Evolutionary conservation across 768 basidiomycete genomes (phyloP), one percentile per base, ranked within the genome.

Genomic region (Termitomyces heimii): DNA sequence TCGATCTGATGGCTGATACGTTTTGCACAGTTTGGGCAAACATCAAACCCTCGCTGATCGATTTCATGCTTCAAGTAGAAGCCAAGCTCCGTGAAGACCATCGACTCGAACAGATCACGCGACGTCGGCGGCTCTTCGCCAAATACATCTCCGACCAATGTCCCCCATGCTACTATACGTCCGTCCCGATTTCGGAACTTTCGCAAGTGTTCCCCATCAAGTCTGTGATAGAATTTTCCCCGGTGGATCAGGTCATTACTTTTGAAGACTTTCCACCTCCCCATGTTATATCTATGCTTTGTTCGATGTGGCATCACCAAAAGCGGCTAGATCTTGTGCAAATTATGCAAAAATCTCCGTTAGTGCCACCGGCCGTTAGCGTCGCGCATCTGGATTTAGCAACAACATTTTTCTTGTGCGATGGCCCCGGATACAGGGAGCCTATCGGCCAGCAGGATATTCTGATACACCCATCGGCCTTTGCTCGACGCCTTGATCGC

Each of bases 21-120:
- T 43, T 26, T 51, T 18, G 34, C 28, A 12, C 32, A 76, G 75
- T 73, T 48, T 76, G 75, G 75, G 57, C 61, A 39, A 77, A 73
- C 45, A 77, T 76, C 42, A 66, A 64, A 55, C 32, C 3, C 9
- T 66, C 68, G 24, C 63, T 76, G 61, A 60, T 72, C 58, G 55
- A 50, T 10, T 73, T 72, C 55, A 76, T 76, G 76, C 54, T 68
- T 20, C 64, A 62, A 31, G 70, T 74, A 63, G 70, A 62, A 57
- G 44, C 57, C 18, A 59, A 48, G 34, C 62, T 61, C 46, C 55
- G 60, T 10, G 57, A 62, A 34, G 58, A 56, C 28, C 37, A 58
- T 43, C 62, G 48, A 29, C 54, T 62, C 18, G 57, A 61, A n/a
- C 55, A 63, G 20, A 59, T 63, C 50, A 61, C 58, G 39, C 40